Percentiles rank a stretch among this genome's conserved stretches.
phyloP scores from a whole-genome alignment of 768 basidiomycete species.

The Mycena galericulata region DNA sequence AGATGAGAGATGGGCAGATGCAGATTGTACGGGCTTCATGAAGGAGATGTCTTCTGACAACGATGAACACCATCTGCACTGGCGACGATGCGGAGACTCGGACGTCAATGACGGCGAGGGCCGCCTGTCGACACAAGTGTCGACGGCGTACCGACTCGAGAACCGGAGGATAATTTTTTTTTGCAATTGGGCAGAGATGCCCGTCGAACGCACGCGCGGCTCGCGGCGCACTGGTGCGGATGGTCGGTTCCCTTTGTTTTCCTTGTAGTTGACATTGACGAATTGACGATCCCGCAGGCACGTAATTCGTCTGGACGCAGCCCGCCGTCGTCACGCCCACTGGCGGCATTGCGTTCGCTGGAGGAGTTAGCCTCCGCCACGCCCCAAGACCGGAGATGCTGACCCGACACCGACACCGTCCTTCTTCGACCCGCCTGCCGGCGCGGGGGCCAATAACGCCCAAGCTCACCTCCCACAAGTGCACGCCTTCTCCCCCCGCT shows the following conservation, averaged over 20 bases:
- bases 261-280: background rate
- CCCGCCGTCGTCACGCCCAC: constrained; percentile 44
- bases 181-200: constrained; percentile 23
- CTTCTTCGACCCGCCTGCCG: constrained; percentile 56
- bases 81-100: too few relatives aligned
- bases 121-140: too few relatives aligned
- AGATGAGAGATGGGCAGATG: too few relatives aligned
- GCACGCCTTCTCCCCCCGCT: constrained; percentile 29
- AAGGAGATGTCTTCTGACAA: too few relatives aligned
- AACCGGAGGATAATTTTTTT: too few relatives aligned
- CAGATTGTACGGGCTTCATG: too few relatives aligned
- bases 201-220: constrained; percentile 31
- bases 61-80: too few relatives aligned
- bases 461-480: constrained; percentile 30
- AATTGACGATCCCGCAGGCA: constrained; percentile 36
- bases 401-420: constrained; percentile 28
- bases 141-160: background rate
- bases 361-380: background rate
- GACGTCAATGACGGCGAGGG: too few relatives aligned
- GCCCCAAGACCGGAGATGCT: too few relatives aligned
- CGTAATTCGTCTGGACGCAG: constrained; percentile 55
- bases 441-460: background rate
- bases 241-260: constrained; percentile 18
- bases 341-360: constrained; percentile 59
- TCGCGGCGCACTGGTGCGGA: constrained; percentile 30